phyloP scores from a whole-genome alignment of 1,139 yeast genomes.

The Saccharomycopsis crataegensis region DNA sequence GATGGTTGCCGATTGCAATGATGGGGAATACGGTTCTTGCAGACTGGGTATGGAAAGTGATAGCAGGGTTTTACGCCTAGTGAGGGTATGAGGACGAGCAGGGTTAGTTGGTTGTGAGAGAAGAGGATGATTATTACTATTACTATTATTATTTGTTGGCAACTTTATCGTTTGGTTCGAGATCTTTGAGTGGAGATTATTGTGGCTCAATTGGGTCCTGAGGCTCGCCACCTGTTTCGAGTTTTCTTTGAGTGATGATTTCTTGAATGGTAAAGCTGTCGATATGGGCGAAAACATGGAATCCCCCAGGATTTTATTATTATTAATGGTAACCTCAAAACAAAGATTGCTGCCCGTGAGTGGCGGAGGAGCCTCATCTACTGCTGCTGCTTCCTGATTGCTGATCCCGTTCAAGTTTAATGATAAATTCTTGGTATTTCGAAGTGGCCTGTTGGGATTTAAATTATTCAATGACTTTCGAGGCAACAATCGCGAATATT shows the following conservation, averaged over 20 bases:
- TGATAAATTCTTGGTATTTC: slow-evolving; percentile 18
- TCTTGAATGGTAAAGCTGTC: not conserved
- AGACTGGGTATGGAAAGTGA: not conserved
- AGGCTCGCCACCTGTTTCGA: not conserved
- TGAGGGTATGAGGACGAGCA: slow-evolving; percentile 1
- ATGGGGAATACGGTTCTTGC: too few relatives aligned
- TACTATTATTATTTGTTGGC: not conserved
- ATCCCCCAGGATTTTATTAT: not conserved
- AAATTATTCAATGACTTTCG: slow-evolving; percentile 8
- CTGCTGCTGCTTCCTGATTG: slow-evolving; percentile 7
- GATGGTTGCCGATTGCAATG: too few relatives aligned
- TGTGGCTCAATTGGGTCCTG: slow-evolving; percentile 3
- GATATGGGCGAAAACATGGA: not conserved
- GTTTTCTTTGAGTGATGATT: not conserved
- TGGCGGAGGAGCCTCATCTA: not conserved
- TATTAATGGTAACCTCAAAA: not conserved
- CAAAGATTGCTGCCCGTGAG: too few relatives aligned
- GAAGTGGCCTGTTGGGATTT: not conserved
- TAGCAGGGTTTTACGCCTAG: slow-evolving; percentile 11
- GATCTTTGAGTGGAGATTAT: slow-evolving; percentile 1
- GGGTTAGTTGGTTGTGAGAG: not conserved
- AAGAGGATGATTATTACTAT: not conserved
- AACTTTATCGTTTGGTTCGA: slow-evolving; percentile 3
- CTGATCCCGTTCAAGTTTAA: slow-evolving; percentile 17
- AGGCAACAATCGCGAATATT: not conserved